phyloP scores from a whole-genome alignment of 352 stramenopile species.

The Phytopythium aichiense region DNA sequence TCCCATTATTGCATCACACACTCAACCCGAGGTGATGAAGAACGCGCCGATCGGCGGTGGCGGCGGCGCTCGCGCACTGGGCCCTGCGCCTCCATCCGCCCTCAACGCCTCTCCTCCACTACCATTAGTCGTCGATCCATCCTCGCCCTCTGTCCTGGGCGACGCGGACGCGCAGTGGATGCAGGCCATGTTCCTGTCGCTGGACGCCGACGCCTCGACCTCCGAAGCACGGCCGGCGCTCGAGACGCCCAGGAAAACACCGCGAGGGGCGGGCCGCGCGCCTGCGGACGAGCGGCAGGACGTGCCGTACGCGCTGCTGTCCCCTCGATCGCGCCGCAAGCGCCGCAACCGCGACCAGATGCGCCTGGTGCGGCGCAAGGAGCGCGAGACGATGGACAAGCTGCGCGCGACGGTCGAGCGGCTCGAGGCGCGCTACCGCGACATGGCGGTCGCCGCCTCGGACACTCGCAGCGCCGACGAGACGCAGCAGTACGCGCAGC shows the following conservation, averaged over 20 bases:
- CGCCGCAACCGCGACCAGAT: slow-evolving; percentile 55
- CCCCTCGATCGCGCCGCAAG: slow-evolving; percentile 40
- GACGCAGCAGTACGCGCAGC: slow-evolving; percentile 27
- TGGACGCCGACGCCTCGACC: background rate
- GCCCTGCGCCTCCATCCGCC: background rate
- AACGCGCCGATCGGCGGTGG: slow-evolving; percentile 1
- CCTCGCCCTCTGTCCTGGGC: background rate
- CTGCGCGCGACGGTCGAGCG: slow-evolving; percentile 44
- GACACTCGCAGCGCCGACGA: background rate
- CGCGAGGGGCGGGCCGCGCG: background rate
- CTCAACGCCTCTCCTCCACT: no score
- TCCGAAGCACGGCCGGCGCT: background rate
- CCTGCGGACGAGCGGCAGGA: background rate
- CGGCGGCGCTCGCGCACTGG: background rate
- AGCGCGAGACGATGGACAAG: slow-evolving; percentile 44
- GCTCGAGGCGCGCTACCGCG: slow-evolving; percentile 32
- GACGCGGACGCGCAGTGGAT: background rate
- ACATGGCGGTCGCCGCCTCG: background rate
- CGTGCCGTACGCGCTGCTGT: slow-evolving; percentile 23
- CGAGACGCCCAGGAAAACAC: background rate
- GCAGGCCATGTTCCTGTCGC: background rate
- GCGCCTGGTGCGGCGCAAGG: slow-evolving; percentile 37
- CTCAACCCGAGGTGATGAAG: no score
- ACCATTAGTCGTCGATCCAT: background rate
- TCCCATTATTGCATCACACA: no score